Base-by-base conservation (phyloP, 345 rosid genomes). In the Sapria himalayana region DNA sequence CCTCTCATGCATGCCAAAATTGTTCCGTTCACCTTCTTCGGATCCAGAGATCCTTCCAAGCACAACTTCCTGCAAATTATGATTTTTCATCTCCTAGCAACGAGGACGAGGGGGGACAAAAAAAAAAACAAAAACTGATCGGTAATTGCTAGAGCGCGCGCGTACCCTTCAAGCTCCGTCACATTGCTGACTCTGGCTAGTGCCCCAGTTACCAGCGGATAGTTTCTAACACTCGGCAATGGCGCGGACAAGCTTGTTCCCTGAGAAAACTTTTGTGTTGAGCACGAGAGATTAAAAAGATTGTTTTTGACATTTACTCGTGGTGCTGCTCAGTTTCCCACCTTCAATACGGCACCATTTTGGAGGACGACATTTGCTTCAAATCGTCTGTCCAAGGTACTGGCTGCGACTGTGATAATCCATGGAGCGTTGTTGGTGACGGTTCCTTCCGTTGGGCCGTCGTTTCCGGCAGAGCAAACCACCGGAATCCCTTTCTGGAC, bases 1-100 rank as follows among this genome's bases (percentile, higher is more conserved):
- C 80, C 85, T 31, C 76, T 58, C 9, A 73, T 50, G 39, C 92
- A 78, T 5, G 51, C 76, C 22, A 78, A 10, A 15, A 82, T 70
- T 52, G 78, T 86, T 15, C 94, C 94, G 21, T 57, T 61, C 27
- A 52, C 78, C 58, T 59, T 81, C 31, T 41, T 15, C 0, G 63
- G 79, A 70, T 81, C 92, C 40, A 86, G 60, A 7, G 79, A 39
- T 41, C 75, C 84, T 6, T 38, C 36, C 63, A 51, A 25, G 40
- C 94, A 86, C 23, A 76, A 46, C 22, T 51, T 46, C 13, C 94
- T 85, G 54, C 62, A 57, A 7, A 24, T 10, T 6, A 33, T 8
- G 11, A 33, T n/a, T n/a, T n/a, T n/a, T n/a, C n/a, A n/a, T n/a
- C n/a, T n/a, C n/a, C n/a, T n/a, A n/a, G n/a, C n/a, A n/a, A n/a